Percentiles rank a stretch among this genome's conserved stretches.
Evolutionary conservation across 1,139 yeast species (phyloP).

Genomic region (Kodamaea sp.): DNA sequence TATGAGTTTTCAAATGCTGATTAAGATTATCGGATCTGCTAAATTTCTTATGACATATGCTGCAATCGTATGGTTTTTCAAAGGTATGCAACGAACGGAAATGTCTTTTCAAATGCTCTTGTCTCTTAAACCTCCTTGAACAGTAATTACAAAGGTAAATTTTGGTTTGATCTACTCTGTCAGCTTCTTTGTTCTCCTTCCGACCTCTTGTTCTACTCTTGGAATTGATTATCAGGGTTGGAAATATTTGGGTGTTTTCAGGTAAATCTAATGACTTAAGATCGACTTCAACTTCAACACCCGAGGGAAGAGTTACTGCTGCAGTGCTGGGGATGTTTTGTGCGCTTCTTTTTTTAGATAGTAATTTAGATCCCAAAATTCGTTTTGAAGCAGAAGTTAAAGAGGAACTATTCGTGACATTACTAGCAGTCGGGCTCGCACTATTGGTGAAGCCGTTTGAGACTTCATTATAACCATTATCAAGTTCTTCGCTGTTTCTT

Average conservation of each 20-base stretch:
- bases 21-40: slow-evolving; percentile 73
- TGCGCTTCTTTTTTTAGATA: slow-evolving; percentile 22
- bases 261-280: slow-evolving; percentile 41
- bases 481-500: neutral
- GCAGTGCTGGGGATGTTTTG: slow-evolving; percentile 12
- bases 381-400: slow-evolving; percentile 38
- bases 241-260: slow-evolving; percentile 36
- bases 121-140: slow-evolving; percentile 65
- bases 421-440: neutral
- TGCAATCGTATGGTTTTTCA: slow-evolving; percentile 72
- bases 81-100: slow-evolving; percentile 70
- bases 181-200: slow-evolving; percentile 47
- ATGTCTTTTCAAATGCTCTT: slow-evolving; percentile 77
- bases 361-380: slow-evolving; percentile 37
- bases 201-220: slow-evolving; percentile 43
- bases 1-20: slow-evolving; percentile 73
- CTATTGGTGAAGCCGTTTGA: neutral
- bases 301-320: slow-evolving; percentile 28
- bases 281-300: slow-evolving; percentile 42
- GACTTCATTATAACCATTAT: neutral
- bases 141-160: slow-evolving; percentile 49
- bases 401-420: slow-evolving; percentile 8
- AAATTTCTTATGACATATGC: slow-evolving; percentile 67
- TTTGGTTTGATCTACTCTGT: slow-evolving; percentile 39
- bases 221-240: slow-evolving; percentile 32